Evolutionary conservation across 1,139 yeast species (phyloP).

Genomic region (Saccharomyces uvarum): DNA sequence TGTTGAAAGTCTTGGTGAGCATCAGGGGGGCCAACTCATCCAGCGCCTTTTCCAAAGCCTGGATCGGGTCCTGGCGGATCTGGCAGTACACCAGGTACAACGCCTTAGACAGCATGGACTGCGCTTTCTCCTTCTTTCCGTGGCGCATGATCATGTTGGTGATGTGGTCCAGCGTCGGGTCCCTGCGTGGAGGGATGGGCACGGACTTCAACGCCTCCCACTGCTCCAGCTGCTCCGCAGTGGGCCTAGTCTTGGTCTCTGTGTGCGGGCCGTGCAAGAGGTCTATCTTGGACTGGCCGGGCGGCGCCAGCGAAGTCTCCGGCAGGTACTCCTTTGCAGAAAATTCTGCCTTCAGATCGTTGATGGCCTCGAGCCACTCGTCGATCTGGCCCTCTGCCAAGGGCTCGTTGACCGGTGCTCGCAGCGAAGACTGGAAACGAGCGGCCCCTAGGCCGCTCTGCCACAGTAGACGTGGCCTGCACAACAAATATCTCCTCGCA

Average conservation of each 20-base stretch:
- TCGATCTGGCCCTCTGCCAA: conserved; percentile 52
- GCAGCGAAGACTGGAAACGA: background rate
- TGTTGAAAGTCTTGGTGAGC: conserved; percentile 66
- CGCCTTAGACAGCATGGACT: conserved; percentile 65
- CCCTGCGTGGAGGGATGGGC: conserved; percentile 56
- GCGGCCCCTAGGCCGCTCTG: background rate
- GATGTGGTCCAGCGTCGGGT: conserved; percentile 67
- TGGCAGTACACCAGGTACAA: conserved; percentile 53
- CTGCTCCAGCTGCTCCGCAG: conserved; percentile 52
- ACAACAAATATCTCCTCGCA: background rate
- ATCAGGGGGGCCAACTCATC: conserved; percentile 83
- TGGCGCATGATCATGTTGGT: conserved; percentile 86
- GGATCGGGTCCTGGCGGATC: conserved; percentile 55
- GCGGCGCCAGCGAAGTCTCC: conserved; percentile 30
- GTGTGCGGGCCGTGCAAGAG: conserved; percentile 24
- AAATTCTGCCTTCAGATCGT: conserved; percentile 45
- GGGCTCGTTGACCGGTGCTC: conserved; percentile 1
- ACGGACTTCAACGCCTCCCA: conserved; percentile 42
- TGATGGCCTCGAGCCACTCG: conserved; percentile 56
- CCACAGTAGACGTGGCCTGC: background rate
- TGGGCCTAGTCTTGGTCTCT: conserved; percentile 35
- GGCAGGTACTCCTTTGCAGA: conserved; percentile 33
- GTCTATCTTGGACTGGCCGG: conserved; percentile 41
- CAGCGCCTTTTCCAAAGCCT: conserved; percentile 61
- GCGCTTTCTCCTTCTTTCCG: conserved; percentile 82